These are phyloP conservation scores for Fusarium sp. DNA, from an alignment of 2,329 filamentous ascomycete genomes.

Conservation along the genomic window DNA sequence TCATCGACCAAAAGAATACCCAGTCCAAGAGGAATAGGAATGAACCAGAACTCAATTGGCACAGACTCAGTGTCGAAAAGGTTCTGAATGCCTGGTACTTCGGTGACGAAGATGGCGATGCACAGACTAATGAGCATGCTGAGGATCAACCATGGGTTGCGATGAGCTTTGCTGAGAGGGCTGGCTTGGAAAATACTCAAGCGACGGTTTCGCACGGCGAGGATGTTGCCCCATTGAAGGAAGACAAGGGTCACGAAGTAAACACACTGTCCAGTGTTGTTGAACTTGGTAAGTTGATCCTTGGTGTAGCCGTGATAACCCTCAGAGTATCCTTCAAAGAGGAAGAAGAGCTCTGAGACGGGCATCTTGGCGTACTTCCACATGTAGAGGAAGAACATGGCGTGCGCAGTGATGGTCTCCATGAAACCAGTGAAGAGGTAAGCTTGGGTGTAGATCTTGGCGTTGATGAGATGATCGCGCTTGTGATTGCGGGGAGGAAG, in stretches of 20 bases:
- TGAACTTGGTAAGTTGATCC: conserved; percentile 60
- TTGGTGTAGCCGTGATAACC: conserved; percentile 62
- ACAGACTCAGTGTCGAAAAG: conserved; percentile 63
- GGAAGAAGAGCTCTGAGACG: conserved; percentile 60
- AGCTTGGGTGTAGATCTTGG: conserved; percentile 62
- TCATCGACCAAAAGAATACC: conserved; percentile 65
- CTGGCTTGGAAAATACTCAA: conserved; percentile 64
- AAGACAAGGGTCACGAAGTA: conserved; percentile 67
- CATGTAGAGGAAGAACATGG: conserved; percentile 67
- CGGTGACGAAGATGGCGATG: conserved; percentile 66
- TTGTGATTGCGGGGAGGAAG: conserved; percentile 63
- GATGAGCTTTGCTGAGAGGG: conserved; percentile 58
- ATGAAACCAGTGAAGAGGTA: conserved; percentile 65
- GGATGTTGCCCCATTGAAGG: conserved; percentile 65
- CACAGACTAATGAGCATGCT: conserved; percentile 60
- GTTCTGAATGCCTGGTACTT: conserved; percentile 61
- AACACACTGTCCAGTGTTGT: conserved; percentile 61
- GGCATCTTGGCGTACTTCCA: conserved; percentile 61
- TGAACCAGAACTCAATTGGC: conserved; percentile 64
- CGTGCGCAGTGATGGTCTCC: conserved; percentile 61
- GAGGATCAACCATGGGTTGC: conserved; percentile 62
- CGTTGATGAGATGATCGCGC: conserved; percentile 63
- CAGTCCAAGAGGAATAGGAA: conserved; percentile 62
- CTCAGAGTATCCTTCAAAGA: conserved; percentile 60
- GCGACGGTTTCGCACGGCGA: conserved; percentile 63